Conservation (phyloP, 1,139 yeast genomes). For the Hemisphaericaspora xylofermentans region DNA sequence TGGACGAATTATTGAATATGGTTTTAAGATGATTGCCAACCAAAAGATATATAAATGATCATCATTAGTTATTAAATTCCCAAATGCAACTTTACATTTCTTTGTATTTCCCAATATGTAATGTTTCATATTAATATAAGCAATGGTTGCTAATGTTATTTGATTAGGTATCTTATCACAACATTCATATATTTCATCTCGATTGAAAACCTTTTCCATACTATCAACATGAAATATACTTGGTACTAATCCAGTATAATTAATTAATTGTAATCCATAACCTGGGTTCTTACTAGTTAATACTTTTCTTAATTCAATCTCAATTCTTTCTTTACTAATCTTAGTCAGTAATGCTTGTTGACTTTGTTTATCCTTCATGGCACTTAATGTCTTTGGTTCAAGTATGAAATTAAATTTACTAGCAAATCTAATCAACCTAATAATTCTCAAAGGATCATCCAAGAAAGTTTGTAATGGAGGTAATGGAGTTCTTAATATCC, state of each 20-base stretch:
- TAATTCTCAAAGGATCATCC: conserved; percentile 90
- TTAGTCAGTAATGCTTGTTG: conserved; percentile 62
- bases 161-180: conserved; percentile 17
- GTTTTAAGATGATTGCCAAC: conserved; percentile 47
- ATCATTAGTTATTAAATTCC: conserved; percentile 14
- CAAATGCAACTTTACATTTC: conserved; percentile 11
- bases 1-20: conserved; percentile 31
- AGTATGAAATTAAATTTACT: conserved; percentile 70
- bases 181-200: conserved; percentile 10
- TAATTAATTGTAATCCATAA: conserved; percentile 62
- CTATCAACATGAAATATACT: conserved; percentile 55
- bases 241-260: conserved; percentile 52
- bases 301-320: conserved; percentile 79
- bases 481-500: conserved; percentile 83
- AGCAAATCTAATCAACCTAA: conserved; percentile 83
- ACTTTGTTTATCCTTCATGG: conserved; percentile 65
- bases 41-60: conserved; percentile 42
- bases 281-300: conserved; percentile 62
- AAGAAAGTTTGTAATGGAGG: conserved; percentile 79
- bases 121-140: conserved; percentile 21
- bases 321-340: conserved; percentile 88
- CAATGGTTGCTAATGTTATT: conserved; percentile 20
- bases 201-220: conserved; percentile 21
- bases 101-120: conserved; percentile 7
- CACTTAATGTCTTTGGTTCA: conserved; percentile 56